These are phyloP conservation scores for Hanseniaspora meyeri DNA, from an alignment of 805 yeast species.

Conservation along the genomic window DNA sequence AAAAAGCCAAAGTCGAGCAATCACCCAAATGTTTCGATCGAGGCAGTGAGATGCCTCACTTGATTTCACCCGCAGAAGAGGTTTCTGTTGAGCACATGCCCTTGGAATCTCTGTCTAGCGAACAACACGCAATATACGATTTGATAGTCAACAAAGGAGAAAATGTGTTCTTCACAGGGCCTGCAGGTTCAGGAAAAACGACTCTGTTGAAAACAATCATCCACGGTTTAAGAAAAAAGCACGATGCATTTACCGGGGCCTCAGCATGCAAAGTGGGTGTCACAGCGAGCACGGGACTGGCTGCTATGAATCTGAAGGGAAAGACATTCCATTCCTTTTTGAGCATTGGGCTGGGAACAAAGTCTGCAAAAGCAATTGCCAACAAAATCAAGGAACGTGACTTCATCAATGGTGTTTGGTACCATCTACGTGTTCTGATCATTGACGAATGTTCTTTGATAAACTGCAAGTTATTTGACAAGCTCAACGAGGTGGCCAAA, in stretches of 20 bases:
- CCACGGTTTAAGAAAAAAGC: conserved; percentile 33
- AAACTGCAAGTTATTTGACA: conserved; percentile 65
- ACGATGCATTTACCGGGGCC: conserved; percentile 26
- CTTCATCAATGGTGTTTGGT: conserved; percentile 43
- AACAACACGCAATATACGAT: conserved; percentile 54
- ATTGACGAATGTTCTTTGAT: conserved; percentile 94
- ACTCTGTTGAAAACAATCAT: conserved; percentile 56
- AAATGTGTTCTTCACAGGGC: conserved; percentile 58
- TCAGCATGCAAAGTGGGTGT: conserved; percentile 51
- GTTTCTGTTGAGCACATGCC: background rate
- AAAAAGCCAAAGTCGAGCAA: background rate
- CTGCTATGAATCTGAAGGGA: conserved; percentile 90
- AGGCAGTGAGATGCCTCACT: background rate
- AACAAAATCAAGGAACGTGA: conserved; percentile 20
- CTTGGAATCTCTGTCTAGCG: conserved; percentile 34
- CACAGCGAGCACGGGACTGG: conserved; percentile 93
- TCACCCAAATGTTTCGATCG: no score
- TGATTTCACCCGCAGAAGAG: background rate
- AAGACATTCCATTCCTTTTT: conserved; percentile 74
- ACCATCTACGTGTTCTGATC: conserved; percentile 51
- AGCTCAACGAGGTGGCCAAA: conserved; percentile 59
- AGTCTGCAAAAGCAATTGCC: conserved; percentile 35
- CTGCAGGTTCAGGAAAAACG: conserved; percentile 84
- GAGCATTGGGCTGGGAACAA: conserved; percentile 72
- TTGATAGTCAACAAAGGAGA: conserved; percentile 12